phyloP scores from a whole-genome alignment of 2,329 filamentous ascomycete genomes.

The Geosmithia putterillii region DNA sequence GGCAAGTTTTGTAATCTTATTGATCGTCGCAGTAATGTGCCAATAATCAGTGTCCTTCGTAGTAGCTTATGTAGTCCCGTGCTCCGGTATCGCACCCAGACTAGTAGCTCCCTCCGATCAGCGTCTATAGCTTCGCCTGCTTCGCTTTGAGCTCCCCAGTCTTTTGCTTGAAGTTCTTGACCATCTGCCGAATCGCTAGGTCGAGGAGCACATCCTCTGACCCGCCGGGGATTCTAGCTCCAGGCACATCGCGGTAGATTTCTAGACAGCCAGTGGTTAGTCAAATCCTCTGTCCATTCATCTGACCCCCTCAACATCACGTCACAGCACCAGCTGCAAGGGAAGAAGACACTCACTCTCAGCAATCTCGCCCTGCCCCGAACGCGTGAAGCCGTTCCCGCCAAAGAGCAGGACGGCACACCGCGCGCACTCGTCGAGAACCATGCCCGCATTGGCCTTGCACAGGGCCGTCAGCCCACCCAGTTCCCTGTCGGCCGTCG shows the following conservation, averaged over 20 bases:
- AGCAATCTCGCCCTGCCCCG: constrained; percentile 57
- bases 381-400: constrained; percentile 59
- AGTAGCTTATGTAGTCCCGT: no score
- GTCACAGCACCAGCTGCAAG: no score
- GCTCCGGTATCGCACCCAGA: no score
- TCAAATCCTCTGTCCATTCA: no score
- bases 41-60: no score
- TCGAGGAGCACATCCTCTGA: constrained; percentile 12
- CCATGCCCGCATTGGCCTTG: constrained; percentile 62
- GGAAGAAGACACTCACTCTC: constrained; percentile 41
- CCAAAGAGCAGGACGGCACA: constrained; percentile 61
- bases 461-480: constrained; percentile 61
- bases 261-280: constrained; percentile 5
- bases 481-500: constrained; percentile 48
- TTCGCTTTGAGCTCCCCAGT: background rate
- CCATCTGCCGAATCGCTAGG: constrained; percentile 9
- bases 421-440: constrained; percentile 59
- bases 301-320: no score
- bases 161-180: constrained; percentile 6
- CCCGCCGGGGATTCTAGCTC: constrained; percentile 9
- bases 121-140: background rate
- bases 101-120: no score
- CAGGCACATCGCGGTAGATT: constrained; percentile 16
- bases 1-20: no score
- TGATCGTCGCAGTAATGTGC: no score